Evolutionary conservation across 2,329 filamentous ascomycete genomes (phyloP).

Genomic region (Colletotrichum sp.): DNA sequence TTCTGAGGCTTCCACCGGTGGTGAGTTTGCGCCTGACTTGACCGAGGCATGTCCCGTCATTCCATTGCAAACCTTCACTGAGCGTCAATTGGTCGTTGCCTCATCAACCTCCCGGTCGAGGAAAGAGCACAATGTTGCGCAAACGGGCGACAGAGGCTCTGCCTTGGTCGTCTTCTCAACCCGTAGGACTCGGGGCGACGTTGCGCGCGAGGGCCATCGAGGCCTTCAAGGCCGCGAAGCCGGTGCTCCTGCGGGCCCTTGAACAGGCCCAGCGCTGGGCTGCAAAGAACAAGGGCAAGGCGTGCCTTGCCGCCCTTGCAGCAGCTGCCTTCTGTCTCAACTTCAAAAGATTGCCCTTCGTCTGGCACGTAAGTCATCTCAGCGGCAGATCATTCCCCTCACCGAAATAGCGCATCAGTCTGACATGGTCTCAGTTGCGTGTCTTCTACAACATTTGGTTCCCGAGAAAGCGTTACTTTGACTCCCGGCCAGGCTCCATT

Average conservation of each 20-base stretch:
- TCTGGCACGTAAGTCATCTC: slow-evolving; percentile 1
- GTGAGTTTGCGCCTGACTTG: background rate
- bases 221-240: background rate
- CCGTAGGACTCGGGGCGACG: background rate
- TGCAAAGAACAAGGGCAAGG: background rate
- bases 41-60: background rate
- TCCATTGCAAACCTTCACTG: background rate
- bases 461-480: slow-evolving; percentile 26
- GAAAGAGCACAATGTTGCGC: background rate
- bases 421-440: slow-evolving; percentile 28
- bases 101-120: background rate
- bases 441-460: slow-evolving; percentile 38
- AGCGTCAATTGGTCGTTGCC: background rate
- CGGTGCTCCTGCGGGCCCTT: background rate
- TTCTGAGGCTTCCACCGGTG: background rate
- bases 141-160: background rate
- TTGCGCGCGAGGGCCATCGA: background rate
- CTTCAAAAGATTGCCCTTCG: background rate
- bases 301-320: background rate
- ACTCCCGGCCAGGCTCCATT: slow-evolving; percentile 29
- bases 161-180: background rate
- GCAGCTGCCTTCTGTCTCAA: background rate
- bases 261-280: background rate
- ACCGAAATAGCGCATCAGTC: background rate
- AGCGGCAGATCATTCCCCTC: background rate